A percentile compares a stretch with the other conserved stretches of the same genome.
Conservation (phyloP, 1,139 yeast species). For the Lodderomyces beijingensis region DNA sequence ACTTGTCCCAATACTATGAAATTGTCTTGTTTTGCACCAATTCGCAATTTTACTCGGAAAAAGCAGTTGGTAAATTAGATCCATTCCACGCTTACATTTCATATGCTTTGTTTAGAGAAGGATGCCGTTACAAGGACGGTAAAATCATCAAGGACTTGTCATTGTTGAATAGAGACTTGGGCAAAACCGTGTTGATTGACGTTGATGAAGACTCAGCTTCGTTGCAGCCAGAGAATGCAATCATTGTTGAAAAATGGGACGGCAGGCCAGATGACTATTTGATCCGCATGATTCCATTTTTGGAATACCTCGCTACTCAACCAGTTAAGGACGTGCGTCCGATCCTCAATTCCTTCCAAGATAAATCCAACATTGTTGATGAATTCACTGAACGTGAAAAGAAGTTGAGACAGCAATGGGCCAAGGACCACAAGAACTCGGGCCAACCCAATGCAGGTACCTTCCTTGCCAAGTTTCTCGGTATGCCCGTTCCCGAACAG, state of each 20-base stretch:
- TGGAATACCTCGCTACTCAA: conserved; percentile 93
- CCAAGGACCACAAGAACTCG: conserved; percentile 56
- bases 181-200: conserved; percentile 77
- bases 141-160: conserved; percentile 81
- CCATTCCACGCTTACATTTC: conserved; percentile 89
- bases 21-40: conserved; percentile 85
- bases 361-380: conserved; percentile 56
- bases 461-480: conserved; percentile 54
- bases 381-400: conserved; percentile 80
- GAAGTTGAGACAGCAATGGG: conserved; percentile 63
- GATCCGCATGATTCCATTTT: conserved; percentile 79
- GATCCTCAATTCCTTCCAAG: conserved; percentile 64
- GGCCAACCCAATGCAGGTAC: conserved; percentile 47
- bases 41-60: conserved; percentile 83
- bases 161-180: conserved; percentile 84
- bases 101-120: conserved; percentile 86
- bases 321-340: conserved; percentile 90
- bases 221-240: conserved; percentile 89
- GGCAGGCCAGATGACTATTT: conserved; percentile 80
- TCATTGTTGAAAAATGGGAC: conserved; percentile 79
- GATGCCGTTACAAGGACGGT: conserved; percentile 86
- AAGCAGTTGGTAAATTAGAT: conserved; percentile 80
- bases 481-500: conserved; percentile 57
- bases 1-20: conserved; percentile 92
- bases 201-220: conserved; percentile 68